phyloP scores from a whole-genome alignment of 306 rosid genomes.

The Rubus parviflorus region DNA sequence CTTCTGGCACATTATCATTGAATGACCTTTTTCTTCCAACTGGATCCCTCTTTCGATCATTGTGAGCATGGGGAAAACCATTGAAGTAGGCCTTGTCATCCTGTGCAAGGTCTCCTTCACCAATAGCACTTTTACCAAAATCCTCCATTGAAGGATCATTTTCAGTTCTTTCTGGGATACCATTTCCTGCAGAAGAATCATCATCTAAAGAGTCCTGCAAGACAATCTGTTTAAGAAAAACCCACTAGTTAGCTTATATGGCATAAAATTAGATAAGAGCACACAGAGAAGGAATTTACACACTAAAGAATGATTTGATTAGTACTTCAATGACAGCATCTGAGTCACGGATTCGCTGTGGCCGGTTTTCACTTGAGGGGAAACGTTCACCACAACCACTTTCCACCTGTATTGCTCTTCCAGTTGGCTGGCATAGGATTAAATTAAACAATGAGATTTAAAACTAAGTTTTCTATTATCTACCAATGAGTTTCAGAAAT shows the following conservation, averaged over 20 bases:
- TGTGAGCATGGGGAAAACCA: conserved; percentile 42
- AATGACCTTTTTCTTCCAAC: conserved; percentile 54
- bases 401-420: conserved; percentile 99
- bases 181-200: conserved; percentile 66
- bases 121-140: conserved; percentile 47
- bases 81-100: conserved; percentile 50
- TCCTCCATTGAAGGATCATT: conserved; percentile 54
- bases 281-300: conserved; percentile 6
- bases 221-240: conserved; percentile 71
- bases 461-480: neutral
- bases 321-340: conserved; percentile 99
- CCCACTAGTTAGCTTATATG: conserved; percentile 25
- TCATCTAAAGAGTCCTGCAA: conserved; percentile 84
- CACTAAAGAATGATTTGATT: conserved; percentile 23
- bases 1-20: conserved; percentile 39
- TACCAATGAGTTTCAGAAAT: neutral
- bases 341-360: conserved; percentile 90
- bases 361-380: conserved; percentile 94
- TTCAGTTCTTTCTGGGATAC: conserved; percentile 50
- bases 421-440: conserved; percentile 79
- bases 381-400: conserved; percentile 94
- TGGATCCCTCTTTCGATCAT: conserved; percentile 52
- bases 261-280: conserved; percentile 16
- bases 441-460: conserved; percentile 24
- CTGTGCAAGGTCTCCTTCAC: conserved; percentile 46